These are phyloP conservation scores for Pseudonectria foliicola DNA, from an alignment of 2,329 filamentous ascomycete genomes.

Conservation along the genomic window DNA sequence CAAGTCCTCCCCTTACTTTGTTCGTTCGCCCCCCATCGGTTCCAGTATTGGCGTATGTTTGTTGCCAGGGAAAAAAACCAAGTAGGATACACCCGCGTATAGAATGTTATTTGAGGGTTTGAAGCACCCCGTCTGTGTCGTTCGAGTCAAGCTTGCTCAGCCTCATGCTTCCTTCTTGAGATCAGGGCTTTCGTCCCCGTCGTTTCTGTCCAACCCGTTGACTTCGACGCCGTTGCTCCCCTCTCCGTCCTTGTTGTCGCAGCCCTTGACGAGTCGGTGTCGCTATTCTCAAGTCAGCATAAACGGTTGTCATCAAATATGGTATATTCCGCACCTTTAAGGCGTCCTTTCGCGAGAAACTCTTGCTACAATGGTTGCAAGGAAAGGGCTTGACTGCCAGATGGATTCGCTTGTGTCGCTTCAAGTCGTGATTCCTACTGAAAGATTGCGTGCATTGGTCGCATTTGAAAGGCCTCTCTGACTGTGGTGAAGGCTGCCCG, in stretches of 20 bases:
- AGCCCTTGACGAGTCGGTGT: constrained; percentile 59
- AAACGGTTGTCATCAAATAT: neutral
- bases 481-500: constrained; percentile 42
- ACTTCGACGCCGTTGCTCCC: constrained; percentile 14
- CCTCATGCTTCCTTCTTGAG: constrained; percentile 17
- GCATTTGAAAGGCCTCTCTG: constrained; percentile 90
- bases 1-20: too few relatives aligned
- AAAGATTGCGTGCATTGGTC: constrained; percentile 90
- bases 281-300: constrained; percentile 34
- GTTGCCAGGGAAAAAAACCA: too few relatives aligned
- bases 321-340: constrained; percentile 64
- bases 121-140: too few relatives aligned
- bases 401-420: constrained; percentile 93
- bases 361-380: constrained; percentile 87
- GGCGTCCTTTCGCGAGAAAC: constrained; percentile 93
- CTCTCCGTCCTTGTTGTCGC: constrained; percentile 33
- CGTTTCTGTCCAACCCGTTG: constrained; percentile 16
- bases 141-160: too few relatives aligned
- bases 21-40: too few relatives aligned
- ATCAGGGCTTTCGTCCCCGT: constrained; percentile 17
- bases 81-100: too few relatives aligned
- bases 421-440: constrained; percentile 92
- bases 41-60: too few relatives aligned
- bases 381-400: constrained; percentile 93
- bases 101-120: too few relatives aligned